Evolutionary conservation across 345 rosid genomes (phyloP).

Genomic region (Euphorbia lathyris): DNA sequence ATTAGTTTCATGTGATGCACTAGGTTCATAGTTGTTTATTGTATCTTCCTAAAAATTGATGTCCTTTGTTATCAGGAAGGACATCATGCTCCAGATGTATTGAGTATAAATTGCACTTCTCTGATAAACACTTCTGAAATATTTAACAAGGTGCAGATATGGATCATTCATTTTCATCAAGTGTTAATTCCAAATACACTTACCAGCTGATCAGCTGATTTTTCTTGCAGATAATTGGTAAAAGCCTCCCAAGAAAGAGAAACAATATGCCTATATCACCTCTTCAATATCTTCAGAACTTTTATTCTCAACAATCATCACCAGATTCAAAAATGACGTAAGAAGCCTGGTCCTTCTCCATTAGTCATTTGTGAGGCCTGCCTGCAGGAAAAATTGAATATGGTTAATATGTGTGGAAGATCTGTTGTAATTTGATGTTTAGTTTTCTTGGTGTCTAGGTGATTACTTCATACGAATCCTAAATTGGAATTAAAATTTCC

Average conservation of each 20-base stretch:
- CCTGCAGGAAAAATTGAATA: neutral
- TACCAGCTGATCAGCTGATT: conserved; percentile 10
- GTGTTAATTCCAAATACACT: conserved; percentile 13
- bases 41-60: neutral
- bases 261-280: conserved; percentile 41
- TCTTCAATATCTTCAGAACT: conserved; percentile 55
- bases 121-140: conserved; percentile 60
- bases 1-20: neutral
- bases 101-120: conserved; percentile 69
- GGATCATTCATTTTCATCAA: neutral
- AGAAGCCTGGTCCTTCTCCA: conserved; percentile 19
- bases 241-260: conserved; percentile 36
- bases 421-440: neutral
- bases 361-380: neutral
- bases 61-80: conserved; percentile 39
- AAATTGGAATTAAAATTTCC: neutral
- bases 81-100: conserved; percentile 48
- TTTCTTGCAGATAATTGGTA: conserved; percentile 51
- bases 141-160: conserved; percentile 61
- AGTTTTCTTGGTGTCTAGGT: neutral
- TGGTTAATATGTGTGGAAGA: neutral
- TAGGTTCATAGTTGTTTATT: neutral
- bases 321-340: conserved; percentile 64
- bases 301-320: conserved; percentile 54
- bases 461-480: neutral